phyloP scores from a whole-genome alignment of 225 moss, liverwort and hornwort species.

The Antitrichia curtipendula region DNA sequence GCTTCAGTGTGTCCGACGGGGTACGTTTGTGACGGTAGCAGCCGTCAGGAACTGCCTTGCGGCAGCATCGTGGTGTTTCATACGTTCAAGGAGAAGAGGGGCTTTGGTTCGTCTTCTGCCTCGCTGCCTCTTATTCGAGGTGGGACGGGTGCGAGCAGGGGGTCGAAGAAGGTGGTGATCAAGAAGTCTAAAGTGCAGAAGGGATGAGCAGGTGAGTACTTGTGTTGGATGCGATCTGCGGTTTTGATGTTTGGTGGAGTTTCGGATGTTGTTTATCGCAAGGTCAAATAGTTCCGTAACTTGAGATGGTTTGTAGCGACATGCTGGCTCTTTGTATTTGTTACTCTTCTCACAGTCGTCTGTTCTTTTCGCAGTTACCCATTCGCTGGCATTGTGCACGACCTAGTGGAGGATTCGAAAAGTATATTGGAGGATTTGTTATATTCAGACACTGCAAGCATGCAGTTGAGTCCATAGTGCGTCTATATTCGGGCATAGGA shows the following conservation, averaged over 20 bases:
- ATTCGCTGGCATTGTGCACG: neutral
- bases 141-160: neutral
- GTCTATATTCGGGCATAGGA: conserved; percentile 6
- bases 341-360: neutral
- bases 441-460: neutral
- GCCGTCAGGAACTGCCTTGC: conserved; percentile 55
- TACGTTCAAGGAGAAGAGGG: conserved; percentile 21
- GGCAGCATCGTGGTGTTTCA: conserved; percentile 66
- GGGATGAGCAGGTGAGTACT: neutral
- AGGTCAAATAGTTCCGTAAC: too few species aligned
- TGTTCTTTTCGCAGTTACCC: neutral
- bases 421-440: neutral
- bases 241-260: too few species aligned
- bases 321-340: too few species aligned
- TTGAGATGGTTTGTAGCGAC: neutral
- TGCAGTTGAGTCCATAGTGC: conserved; percentile 7
- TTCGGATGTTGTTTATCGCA: neutral
- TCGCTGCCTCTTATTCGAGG: neutral
- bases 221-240: neutral
- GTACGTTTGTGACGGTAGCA: conserved; percentile 65
- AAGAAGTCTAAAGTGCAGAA: neutral
- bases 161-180: conserved; percentile 1
- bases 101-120: neutral
- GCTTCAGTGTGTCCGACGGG: conserved; percentile 34
- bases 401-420: neutral